A percentile compares a stretch with the other conserved stretches of the same genome.
Evolutionary conservation across 73 alveolate species (phyloP).

Genomic region (Stentor roeselii): DNA sequence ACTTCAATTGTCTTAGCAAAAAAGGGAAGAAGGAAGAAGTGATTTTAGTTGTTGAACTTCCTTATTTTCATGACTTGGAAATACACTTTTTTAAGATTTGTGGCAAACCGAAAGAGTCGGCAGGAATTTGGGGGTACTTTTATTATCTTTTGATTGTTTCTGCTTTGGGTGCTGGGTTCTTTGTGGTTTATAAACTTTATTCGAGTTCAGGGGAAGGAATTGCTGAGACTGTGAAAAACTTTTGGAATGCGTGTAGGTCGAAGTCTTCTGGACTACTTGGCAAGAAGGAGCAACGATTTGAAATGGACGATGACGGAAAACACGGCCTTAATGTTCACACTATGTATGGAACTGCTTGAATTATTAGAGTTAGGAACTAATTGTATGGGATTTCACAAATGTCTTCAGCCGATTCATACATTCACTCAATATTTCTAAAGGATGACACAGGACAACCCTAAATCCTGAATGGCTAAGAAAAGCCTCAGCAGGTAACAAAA

Average conservation of each 20-base stretch:
- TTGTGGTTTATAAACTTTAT: background rate
- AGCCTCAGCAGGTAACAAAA: background rate
- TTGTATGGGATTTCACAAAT: conserved; percentile 5
- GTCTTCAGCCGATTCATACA: background rate
- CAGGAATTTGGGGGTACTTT: background rate
- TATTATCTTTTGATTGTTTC: background rate
- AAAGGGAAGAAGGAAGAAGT: conserved; percentile 14
- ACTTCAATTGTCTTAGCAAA: background rate
- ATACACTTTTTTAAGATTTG: conserved; percentile 8
- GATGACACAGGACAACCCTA: conserved; percentile 18
- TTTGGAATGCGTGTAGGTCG: background rate
- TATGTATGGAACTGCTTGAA: conserved; percentile 20
- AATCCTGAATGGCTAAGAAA: background rate
- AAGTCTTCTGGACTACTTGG: background rate
- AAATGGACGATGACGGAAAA: conserved; percentile 17
- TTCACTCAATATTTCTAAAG: background rate
- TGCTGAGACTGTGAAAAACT: background rate
- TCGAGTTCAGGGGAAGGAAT: background rate
- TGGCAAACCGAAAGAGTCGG: background rate
- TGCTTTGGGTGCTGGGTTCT: background rate
- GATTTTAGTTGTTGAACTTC: background rate
- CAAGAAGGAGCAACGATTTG: background rate
- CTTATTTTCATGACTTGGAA: conserved; percentile 18
- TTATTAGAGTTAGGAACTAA: too few species aligned
- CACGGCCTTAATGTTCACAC: conserved; percentile 11